These are phyloP conservation scores for Triangularia verruculosa DNA, from an alignment of 2,329 filamentous ascomycete genomes.

Conservation along the genomic window DNA sequence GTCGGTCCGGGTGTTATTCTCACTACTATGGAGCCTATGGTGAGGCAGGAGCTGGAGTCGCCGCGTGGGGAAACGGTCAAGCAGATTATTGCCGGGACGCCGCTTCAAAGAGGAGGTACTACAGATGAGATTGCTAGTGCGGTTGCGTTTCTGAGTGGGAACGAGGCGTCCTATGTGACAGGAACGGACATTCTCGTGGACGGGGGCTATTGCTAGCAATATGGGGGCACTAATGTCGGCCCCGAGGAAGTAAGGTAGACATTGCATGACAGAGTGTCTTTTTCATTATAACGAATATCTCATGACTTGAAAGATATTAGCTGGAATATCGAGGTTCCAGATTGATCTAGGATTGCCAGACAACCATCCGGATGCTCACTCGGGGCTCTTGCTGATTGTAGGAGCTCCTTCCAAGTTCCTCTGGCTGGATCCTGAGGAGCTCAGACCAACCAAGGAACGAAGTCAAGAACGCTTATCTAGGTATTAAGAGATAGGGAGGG, in stretches of 20 bases:
- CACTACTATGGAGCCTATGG: constrained; percentile 21
- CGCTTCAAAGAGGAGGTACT: constrained; percentile 17
- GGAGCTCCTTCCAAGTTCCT: no score
- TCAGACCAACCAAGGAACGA: no score
- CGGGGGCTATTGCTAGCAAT: constrained; percentile 18
- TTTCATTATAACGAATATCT: neutral
- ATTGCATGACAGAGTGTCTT: neutral
- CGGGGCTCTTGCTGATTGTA: no score
- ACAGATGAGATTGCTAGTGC: constrained; percentile 20
- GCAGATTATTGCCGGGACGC: constrained; percentile 15
- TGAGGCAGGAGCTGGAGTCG: constrained; percentile 18
- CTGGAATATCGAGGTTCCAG: no score
- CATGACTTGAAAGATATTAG: no score
- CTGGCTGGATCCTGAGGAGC: no score
- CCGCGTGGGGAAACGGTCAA: constrained; percentile 6
- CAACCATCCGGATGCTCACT: no score
- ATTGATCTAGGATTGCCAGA: no score
- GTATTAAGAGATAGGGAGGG: no score
- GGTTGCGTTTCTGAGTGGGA: constrained; percentile 21
- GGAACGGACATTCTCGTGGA: constrained; percentile 20
- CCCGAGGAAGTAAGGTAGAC: neutral
- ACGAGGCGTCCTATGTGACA: constrained; percentile 20
- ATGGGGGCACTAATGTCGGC: neutral
- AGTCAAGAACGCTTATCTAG: no score
- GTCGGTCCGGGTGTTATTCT: constrained; percentile 21